Percentiles rank a stretch among this genome's conserved stretches.
Evolutionary conservation across 495 filamentous ascomycete genomes (phyloP).

Genomic region (Aspergillus biplanus): DNA sequence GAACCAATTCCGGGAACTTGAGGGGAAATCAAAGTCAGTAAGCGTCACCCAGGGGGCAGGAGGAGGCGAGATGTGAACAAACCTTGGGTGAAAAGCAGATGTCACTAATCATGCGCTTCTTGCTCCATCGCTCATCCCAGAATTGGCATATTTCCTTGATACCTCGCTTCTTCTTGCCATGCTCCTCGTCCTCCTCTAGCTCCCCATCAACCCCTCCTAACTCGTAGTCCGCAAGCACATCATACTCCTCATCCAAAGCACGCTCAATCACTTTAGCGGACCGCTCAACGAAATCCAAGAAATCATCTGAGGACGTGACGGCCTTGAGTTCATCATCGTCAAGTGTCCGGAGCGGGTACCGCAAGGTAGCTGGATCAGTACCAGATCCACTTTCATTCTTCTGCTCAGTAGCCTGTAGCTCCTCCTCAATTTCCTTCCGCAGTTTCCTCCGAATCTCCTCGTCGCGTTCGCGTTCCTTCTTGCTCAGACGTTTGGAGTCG

Average conservation of each 20-base stretch:
- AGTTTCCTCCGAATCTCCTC: conserved; percentile 87
- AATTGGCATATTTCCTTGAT: conserved; percentile 91
- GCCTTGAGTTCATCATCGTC: conserved; percentile 87
- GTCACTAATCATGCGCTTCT: conserved; percentile 93
- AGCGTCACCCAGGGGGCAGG: background rate
- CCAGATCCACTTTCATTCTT: conserved; percentile 50
- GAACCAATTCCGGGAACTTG: conserved; percentile 84
- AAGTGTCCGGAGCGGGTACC: conserved; percentile 81
- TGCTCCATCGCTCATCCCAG: conserved; percentile 93
- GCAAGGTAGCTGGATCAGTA: conserved; percentile 48
- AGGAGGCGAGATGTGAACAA: conserved; percentile 12
- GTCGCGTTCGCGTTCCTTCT: conserved; percentile 76
- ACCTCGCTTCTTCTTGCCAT: conserved; percentile 74
- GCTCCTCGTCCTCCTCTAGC: conserved; percentile 84
- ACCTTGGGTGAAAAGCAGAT: conserved; percentile 92
- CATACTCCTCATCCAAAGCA: conserved; percentile 90
- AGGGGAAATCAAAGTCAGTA: conserved; percentile 4
- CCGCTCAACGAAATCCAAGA: conserved; percentile 91
- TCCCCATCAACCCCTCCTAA: conserved; percentile 67
- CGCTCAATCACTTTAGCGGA: conserved; percentile 97
- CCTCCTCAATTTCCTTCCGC: conserved; percentile 88
- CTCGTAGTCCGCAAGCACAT: conserved; percentile 93
- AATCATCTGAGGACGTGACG: conserved; percentile 89
- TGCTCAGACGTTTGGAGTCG: conserved; percentile 67
- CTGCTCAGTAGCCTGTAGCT: conserved; percentile 71